Conservation (phyloP, 306 rosid species). For the Cicer bijugum region DNA sequence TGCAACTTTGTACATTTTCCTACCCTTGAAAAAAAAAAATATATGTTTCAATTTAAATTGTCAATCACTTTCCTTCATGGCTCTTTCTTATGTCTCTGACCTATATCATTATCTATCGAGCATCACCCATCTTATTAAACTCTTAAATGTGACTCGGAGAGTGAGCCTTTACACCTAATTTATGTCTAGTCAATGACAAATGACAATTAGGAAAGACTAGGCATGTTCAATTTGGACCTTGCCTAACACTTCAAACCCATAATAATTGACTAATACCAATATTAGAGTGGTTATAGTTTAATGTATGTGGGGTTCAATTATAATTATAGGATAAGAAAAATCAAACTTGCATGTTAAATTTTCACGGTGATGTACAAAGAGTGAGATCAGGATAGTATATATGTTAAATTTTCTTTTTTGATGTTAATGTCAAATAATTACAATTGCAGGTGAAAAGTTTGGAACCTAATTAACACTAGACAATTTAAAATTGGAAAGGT, state of each 20-base stretch:
- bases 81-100: constrained; percentile 24
- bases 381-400: background rate
- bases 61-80: constrained; percentile 29
- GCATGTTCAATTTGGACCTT: constrained; percentile 20
- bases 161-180: constrained; percentile 51
- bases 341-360: constrained; percentile 4
- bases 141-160: constrained; percentile 36
- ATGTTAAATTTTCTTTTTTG: background rate
- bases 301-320: background rate
- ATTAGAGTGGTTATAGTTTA: background rate
- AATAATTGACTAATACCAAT: constrained; percentile 46
- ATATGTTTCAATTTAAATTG: background rate
- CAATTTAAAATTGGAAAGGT: constrained; percentile 29
- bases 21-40: too few relatives aligned
- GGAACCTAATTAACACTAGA: constrained; percentile 29
- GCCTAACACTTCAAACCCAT: constrained; percentile 47
- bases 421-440: constrained; percentile 20
- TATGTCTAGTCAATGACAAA: constrained; percentile 36
- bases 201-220: constrained; percentile 43
- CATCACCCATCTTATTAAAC: constrained; percentile 18
- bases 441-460: constrained; percentile 27
- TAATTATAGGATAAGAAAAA: background rate
- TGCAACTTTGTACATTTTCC: too few relatives aligned
- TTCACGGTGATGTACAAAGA: too few relatives aligned
- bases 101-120: background rate